Evolutionary conservation across 208 protist genomes (phyloP).

Genomic region (Leptomonas pyrrhocoris): DNA sequence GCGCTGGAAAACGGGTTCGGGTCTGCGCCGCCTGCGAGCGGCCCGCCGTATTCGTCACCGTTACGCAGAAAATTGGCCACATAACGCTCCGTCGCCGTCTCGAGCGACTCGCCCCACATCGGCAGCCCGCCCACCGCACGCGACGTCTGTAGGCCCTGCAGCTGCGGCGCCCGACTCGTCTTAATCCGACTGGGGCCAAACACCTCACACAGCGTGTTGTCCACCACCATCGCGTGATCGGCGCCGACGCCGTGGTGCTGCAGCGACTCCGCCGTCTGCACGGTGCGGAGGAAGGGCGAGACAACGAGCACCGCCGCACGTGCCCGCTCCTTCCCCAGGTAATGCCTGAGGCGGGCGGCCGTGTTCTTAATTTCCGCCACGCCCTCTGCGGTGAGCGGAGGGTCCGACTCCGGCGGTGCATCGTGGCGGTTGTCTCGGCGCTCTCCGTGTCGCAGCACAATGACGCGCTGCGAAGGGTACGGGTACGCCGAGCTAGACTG

Average conservation of each 20-base stretch:
- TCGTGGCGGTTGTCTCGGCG: constrained; percentile 61
- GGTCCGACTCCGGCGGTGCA: constrained; percentile 60
- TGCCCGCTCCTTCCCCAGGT: constrained; percentile 36
- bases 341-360: constrained; percentile 39
- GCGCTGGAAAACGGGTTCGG: background rate
- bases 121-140: constrained; percentile 42
- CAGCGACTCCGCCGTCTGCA: constrained; percentile 68
- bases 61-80: constrained; percentile 39
- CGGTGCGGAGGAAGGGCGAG: constrained; percentile 72
- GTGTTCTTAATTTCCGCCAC: constrained; percentile 37
- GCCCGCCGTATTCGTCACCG: constrained; percentile 31
- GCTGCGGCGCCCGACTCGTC: constrained; percentile 20
- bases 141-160: constrained; percentile 2
- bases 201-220: constrained; percentile 78
- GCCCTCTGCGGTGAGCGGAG: constrained; percentile 67
- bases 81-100: constrained; percentile 43
- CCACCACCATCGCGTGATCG: constrained; percentile 34
- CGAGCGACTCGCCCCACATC: constrained; percentile 73
- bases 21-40: background rate
- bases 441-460: constrained; percentile 86
- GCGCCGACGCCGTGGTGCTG: constrained; percentile 54
- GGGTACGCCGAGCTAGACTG: background rate
- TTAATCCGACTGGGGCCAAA: constrained; percentile 82
- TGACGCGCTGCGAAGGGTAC: constrained; percentile 43
- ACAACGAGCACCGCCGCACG: constrained; percentile 44